These are phyloP conservation scores for Silene vulgaris DNA, from an alignment of 179 eudicot species.

Conservation along the genomic window DNA sequence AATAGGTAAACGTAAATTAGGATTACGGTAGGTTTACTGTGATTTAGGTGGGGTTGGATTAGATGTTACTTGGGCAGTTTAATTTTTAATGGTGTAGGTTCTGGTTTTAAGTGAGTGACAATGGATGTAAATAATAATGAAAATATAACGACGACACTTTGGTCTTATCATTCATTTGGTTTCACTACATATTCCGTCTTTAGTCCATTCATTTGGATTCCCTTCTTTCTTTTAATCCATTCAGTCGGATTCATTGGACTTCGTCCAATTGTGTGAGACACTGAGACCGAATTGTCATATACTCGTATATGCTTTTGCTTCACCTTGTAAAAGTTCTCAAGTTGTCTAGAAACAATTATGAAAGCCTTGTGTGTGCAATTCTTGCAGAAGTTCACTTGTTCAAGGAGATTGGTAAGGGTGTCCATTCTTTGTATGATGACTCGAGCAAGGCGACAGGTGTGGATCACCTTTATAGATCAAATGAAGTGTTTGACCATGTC, in stretches of 20 bases:
- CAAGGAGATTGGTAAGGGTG: slow-evolving; percentile 55
- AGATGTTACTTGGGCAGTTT: too few species aligned
- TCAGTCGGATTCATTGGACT: neutral
- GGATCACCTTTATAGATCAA: slow-evolving; percentile 21
- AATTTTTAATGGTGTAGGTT: too few species aligned
- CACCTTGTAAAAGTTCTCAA: neutral
- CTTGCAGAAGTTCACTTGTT: slow-evolving; percentile 61
- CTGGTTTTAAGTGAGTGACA: too few species aligned
- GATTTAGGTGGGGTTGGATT: too few species aligned
- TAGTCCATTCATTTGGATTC: too few species aligned
- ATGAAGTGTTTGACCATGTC: slow-evolving; percentile 28
- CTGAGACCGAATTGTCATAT: neutral
- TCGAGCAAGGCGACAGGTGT: slow-evolving; percentile 17
- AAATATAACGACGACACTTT: too few species aligned
- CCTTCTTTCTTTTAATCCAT: neutral
- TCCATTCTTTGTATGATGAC: slow-evolving; percentile 32
- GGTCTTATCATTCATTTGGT: too few species aligned
- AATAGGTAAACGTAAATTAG: neutral
- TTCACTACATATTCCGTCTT: too few species aligned
- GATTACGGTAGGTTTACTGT: too few species aligned
- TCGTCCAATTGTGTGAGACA: neutral
- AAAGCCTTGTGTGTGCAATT: slow-evolving; percentile 9
- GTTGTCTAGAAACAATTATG: slow-evolving; percentile 6
- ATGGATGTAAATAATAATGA: too few species aligned
- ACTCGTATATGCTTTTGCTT: neutral